Percentiles rank a stretch among this genome's conserved stretches.
Evolutionary conservation across 306 rosid species (phyloP).

Genomic region (Heteromeles arbutifolia): DNA sequence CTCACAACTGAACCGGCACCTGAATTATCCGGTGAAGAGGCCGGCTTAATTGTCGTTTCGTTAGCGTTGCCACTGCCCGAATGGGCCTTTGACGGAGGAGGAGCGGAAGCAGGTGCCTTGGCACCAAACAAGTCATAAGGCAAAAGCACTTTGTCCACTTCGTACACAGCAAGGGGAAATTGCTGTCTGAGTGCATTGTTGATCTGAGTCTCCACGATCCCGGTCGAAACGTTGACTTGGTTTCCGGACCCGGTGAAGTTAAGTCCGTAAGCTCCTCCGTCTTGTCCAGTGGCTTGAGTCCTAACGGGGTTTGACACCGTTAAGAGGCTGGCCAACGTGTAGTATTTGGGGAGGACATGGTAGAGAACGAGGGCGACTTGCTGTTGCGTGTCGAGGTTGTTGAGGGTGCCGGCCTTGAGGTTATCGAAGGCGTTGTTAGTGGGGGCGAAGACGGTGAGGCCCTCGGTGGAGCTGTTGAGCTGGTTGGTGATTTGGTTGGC

Average conservation of each 20-base stretch:
- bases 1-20: not conserved
- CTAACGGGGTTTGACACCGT: constrained; percentile 78
- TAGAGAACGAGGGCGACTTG: constrained; percentile 51
- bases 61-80: constrained; percentile 4
- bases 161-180: constrained; percentile 53
- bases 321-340: constrained; percentile 29
- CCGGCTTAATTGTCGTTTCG: not conserved
- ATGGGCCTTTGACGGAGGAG: constrained; percentile 30
- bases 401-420: constrained; percentile 58
- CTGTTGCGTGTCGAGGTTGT: constrained; percentile 33
- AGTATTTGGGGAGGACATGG: constrained; percentile 62
- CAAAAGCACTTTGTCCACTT: constrained; percentile 59
- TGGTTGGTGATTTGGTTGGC: constrained; percentile 44
- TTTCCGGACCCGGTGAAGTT: constrained; percentile 62
- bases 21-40: not conserved
- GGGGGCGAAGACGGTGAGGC: constrained; percentile 69
- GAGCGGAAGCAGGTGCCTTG: constrained; percentile 31
- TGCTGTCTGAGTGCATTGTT: constrained; percentile 54
- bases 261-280: constrained; percentile 51
- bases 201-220: constrained; percentile 31
- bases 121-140: constrained; percentile 45
- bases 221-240: constrained; percentile 67
- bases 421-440: constrained; percentile 78
- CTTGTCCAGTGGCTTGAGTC: constrained; percentile 38
- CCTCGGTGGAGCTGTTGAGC: constrained; percentile 53